Percentiles rank a stretch among this genome's conserved stretches.
phyloP scores from a whole-genome alignment of 2,329 filamentous ascomycete genomes.

The Xylariaceae sp. region DNA sequence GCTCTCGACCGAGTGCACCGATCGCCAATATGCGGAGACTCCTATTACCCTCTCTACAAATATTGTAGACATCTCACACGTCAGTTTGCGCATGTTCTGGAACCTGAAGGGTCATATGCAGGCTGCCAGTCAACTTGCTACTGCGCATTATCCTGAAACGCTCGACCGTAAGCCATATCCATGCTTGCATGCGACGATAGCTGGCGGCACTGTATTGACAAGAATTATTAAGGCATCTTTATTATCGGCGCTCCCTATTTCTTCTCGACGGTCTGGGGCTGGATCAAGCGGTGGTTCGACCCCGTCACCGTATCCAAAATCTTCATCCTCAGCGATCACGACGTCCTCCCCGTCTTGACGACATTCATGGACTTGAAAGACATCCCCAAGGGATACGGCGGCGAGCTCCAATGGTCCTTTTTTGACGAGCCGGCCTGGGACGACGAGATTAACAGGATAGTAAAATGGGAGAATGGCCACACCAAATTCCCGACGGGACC shows the following conservation, averaged over 20 bases:
- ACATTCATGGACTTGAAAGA: slow-evolving; percentile 78
- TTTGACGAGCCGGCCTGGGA: slow-evolving; percentile 68
- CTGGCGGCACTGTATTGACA: neutral
- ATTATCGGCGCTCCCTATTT: slow-evolving; percentile 88
- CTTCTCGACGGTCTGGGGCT: slow-evolving; percentile 91
- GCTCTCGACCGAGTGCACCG: slow-evolving; percentile 71
- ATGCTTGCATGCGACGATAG: too few species aligned
- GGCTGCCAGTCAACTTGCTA: slow-evolving; percentile 81
- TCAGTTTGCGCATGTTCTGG: slow-evolving; percentile 93
- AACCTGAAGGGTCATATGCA: slow-evolving; percentile 94
- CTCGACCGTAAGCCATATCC: slow-evolving; percentile 57
- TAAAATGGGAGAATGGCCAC: slow-evolving; percentile 52
- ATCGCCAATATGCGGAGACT: slow-evolving; percentile 71
- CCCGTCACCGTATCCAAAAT: slow-evolving; percentile 95
- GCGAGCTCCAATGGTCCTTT: slow-evolving; percentile 78
- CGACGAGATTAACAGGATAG: slow-evolving; percentile 35
- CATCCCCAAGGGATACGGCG: slow-evolving; percentile 88
- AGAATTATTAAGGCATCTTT: slow-evolving; percentile 38
- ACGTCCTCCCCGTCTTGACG: slow-evolving; percentile 74
- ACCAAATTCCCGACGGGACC: slow-evolving; percentile 56
- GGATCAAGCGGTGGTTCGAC: slow-evolving; percentile 95
- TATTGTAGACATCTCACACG: slow-evolving; percentile 87
- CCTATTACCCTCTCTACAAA: slow-evolving; percentile 92
- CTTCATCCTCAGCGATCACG: slow-evolving; percentile 74
- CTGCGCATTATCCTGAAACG: slow-evolving; percentile 93